Conservation (phyloP, 1,284 basidiomycete species). For the Melampsora occidentalis region DNA sequence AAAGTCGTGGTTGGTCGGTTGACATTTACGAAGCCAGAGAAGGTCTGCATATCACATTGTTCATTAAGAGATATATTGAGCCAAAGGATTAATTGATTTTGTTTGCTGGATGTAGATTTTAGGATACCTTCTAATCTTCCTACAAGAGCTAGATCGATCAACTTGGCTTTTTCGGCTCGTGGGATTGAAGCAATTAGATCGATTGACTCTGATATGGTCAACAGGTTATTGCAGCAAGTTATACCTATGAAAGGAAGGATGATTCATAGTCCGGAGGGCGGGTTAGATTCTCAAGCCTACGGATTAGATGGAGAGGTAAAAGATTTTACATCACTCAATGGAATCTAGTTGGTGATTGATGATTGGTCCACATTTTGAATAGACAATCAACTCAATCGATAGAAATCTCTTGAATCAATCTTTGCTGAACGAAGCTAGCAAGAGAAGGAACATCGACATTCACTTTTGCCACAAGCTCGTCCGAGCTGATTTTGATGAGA, state of each 20-base stretch:
- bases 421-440: slow-evolving; percentile 69
- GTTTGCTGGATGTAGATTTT: slow-evolving; percentile 44
- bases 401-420: slow-evolving; percentile 79
- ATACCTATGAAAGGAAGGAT: slow-evolving; percentile 95
- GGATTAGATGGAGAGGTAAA: slow-evolving; percentile 24
- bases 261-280: slow-evolving; percentile 76
- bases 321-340: not conserved
- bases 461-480: slow-evolving; percentile 78
- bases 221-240: slow-evolving; percentile 70
- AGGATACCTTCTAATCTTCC: slow-evolving; percentile 26
- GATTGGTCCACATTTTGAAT: slow-evolving; percentile 59
- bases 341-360: slow-evolving; percentile 46
- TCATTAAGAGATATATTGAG: not conserved
- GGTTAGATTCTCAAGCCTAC: slow-evolving; percentile 25
- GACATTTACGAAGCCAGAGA: slow-evolving; percentile 82
- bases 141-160: slow-evolving; percentile 70
- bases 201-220: slow-evolving; percentile 71
- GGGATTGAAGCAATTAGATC: slow-evolving; percentile 81
- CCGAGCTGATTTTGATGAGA: slow-evolving; percentile 69
- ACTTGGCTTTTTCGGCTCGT: slow-evolving; percentile 89
- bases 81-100: not conserved
- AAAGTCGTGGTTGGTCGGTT: slow-evolving; percentile 82
- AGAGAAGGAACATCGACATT: slow-evolving; percentile 65
- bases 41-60: slow-evolving; percentile 61
- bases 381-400: slow-evolving; percentile 92